Percentiles rank a stretch among this genome's conserved stretches.
Conservation (phyloP, 768 basidiomycete genomes). For the Russula sp. region DNA sequence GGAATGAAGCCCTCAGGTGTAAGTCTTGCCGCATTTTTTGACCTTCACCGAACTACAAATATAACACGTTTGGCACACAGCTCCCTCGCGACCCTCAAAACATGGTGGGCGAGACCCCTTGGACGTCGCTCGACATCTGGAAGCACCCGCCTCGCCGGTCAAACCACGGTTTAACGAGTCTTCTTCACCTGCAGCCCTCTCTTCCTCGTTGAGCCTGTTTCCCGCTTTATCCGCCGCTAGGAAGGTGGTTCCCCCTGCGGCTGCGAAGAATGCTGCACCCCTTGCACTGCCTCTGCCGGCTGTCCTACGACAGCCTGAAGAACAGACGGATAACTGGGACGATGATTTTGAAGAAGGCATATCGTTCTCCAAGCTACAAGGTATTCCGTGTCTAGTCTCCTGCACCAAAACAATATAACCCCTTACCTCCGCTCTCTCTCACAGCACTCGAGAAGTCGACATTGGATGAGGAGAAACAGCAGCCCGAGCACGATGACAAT, state of each 20-base stretch:
- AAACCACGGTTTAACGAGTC: constrained; percentile 20
- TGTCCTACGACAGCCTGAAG: constrained; percentile 69
- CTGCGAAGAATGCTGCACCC: constrained; percentile 29
- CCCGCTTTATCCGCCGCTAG: constrained; percentile 23
- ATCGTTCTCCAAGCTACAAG: constrained; percentile 80
- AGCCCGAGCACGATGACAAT: constrained; percentile 27
- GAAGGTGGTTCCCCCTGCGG: constrained; percentile 28
- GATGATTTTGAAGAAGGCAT: constrained; percentile 96
- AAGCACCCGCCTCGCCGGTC: constrained; percentile 39
- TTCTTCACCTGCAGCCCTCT: constrained; percentile 18
- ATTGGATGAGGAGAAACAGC: constrained; percentile 48
- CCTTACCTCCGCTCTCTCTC: constrained; percentile 47
- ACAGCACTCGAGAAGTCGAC: constrained; percentile 47
- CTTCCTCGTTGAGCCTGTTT: constrained; percentile 23
- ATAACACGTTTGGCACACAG: constrained; percentile 37
- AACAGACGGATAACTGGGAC: constrained; percentile 96
- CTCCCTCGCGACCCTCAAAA: constrained; percentile 73
- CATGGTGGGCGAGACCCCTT: constrained; percentile 42
- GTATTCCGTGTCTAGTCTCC: constrained; percentile 34
- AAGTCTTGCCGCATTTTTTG: constrained; percentile 31
- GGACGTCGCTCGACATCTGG: constrained; percentile 48
- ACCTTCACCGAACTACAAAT: background rate
- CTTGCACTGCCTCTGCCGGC: constrained; percentile 56
- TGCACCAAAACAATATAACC: background rate
- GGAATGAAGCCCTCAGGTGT: constrained; percentile 98